phyloP scores from a whole-genome alignment of 495 filamentous ascomycete genomes.

The Delitschia confertaspora region DNA sequence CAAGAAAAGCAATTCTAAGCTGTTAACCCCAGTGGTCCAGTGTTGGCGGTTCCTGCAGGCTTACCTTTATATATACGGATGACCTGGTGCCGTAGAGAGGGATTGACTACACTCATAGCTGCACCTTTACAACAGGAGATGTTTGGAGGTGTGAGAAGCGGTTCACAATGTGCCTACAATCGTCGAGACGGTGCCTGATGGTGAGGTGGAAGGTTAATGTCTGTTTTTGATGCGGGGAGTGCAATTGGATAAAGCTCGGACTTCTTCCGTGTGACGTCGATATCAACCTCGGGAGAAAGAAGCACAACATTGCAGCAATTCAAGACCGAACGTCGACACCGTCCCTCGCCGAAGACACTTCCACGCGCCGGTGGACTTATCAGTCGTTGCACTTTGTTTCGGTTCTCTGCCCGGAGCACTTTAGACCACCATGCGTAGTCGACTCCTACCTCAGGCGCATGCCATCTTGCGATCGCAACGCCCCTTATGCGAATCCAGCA shows the following conservation, averaged over 20 bases:
- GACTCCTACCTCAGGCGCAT: not conserved
- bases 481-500: too few relatives aligned
- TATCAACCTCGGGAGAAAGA: not conserved
- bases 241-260: not conserved
- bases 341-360: too few relatives aligned
- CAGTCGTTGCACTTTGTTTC: too few relatives aligned
- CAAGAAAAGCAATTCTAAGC: slow-evolving; percentile 68
- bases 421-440: not conserved
- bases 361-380: too few relatives aligned
- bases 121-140: not conserved
- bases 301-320: not conserved
- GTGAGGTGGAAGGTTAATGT: too few relatives aligned
- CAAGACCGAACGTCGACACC: too few relatives aligned
- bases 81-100: slow-evolving; percentile 63
- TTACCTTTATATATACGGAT: slow-evolving; percentile 86
- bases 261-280: not conserved
- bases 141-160: not conserved
- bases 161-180: not conserved
- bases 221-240: not conserved
- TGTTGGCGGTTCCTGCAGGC: slow-evolving; percentile 9
- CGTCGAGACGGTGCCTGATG: not conserved
- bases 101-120: slow-evolving; percentile 35
- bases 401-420: not conserved
- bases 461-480: not conserved
- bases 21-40: slow-evolving; percentile 11